phyloP scores from a whole-genome alignment of 495 filamentous ascomycete species.

The Emericellopsis terricola region DNA sequence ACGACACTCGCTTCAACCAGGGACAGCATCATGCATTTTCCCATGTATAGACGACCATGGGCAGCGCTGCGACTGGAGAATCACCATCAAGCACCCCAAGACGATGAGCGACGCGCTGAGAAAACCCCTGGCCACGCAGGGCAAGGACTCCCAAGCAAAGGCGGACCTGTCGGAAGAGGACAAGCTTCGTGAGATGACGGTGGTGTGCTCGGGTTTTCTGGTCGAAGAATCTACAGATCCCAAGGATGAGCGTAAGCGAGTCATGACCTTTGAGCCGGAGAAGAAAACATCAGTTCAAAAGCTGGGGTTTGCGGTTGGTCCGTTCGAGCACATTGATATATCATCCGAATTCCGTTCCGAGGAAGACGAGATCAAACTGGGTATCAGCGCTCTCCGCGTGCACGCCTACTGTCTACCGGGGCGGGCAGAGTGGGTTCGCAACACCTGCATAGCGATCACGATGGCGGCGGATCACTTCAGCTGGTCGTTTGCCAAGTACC shows the following conservation, averaged over 20 bases:
- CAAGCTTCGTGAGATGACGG: constrained; percentile 66
- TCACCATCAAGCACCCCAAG: constrained; percentile 68
- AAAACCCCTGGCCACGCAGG: constrained; percentile 15
- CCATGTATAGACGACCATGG: constrained; percentile 76
- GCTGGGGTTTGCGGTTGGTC: constrained; percentile 80
- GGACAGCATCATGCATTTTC: constrained; percentile 71
- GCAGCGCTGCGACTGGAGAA: constrained; percentile 68
- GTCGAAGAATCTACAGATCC: constrained; percentile 63
- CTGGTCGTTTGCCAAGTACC: constrained; percentile 67
- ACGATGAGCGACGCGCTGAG: constrained; percentile 72
- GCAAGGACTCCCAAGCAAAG: constrained; percentile 3
- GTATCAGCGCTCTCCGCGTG: constrained; percentile 63
- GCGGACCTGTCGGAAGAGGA: constrained; percentile 48
- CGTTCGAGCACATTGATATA: constrained; percentile 84
- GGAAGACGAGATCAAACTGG: constrained; percentile 79
- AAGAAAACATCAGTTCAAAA: constrained; percentile 64
- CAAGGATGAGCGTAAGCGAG: constrained; percentile 59
- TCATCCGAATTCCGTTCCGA: constrained; percentile 68
- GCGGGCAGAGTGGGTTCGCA: constrained; percentile 56
- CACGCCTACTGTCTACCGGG: constrained; percentile 83
- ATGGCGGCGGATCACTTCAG: constrained; percentile 71
- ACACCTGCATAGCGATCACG: constrained; percentile 45
- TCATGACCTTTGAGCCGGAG: constrained; percentile 56
- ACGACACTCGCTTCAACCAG: constrained; percentile 55
- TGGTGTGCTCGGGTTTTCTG: constrained; percentile 78